These are phyloP conservation scores for Trichophyton simii DNA, from an alignment of 2,329 filamentous ascomycete species.

Conservation along the genomic window DNA sequence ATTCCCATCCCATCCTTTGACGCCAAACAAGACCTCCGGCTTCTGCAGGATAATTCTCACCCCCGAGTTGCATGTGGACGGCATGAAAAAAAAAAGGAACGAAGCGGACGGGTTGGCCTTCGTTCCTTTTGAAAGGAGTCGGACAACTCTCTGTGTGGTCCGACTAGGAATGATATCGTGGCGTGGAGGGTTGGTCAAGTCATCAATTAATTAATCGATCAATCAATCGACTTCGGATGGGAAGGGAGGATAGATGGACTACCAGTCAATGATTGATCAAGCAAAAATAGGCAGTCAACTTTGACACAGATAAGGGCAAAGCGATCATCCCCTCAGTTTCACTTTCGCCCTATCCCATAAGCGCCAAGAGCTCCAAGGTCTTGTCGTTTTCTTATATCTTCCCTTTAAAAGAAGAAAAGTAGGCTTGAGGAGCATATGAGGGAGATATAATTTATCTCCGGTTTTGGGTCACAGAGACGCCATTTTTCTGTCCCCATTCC, in stretches of 20 bases:
- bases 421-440: neutral
- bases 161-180: neutral
- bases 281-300: neutral
- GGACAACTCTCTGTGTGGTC: neutral
- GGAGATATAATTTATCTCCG: neutral
- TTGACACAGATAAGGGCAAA: neutral
- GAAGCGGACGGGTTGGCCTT: neutral
- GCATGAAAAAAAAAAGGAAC: neutral
- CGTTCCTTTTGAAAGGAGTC: neutral
- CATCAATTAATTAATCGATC: too few relatives aligned
- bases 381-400: neutral
- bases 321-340: neutral
- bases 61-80: neutral
- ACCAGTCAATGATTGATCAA: neutral
- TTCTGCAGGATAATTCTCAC: neutral
- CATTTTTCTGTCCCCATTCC: neutral
- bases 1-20: neutral
- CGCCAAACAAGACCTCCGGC: neutral
- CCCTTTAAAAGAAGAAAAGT: neutral
- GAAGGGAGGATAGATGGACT: neutral
- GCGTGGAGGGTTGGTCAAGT: neutral
- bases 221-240: neutral
- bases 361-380: neutral
- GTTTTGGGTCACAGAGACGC: neutral
- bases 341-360: neutral